Conservation (phyloP, 2,329 filamentous ascomycete genomes). For the Botrytis cinerea region DNA sequence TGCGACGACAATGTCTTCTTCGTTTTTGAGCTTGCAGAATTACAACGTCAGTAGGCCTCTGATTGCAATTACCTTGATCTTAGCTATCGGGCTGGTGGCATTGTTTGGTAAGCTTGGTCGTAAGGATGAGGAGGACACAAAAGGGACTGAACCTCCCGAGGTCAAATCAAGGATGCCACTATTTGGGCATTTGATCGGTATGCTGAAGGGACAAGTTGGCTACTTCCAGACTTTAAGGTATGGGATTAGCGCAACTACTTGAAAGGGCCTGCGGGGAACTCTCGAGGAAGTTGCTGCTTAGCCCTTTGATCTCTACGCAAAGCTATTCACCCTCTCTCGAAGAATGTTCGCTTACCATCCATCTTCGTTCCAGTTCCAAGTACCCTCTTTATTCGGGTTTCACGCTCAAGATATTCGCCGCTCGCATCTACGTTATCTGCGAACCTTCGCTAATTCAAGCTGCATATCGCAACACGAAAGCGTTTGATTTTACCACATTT, state of each 20-base stretch:
- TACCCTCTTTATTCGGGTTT: conserved; percentile 42
- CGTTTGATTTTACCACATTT: conserved; percentile 49
- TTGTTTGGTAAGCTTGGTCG: not conserved
- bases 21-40: not conserved
- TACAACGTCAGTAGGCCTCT: not conserved
- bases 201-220: conserved; percentile 44
- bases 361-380: conserved; percentile 30
- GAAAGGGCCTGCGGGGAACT: not conserved
- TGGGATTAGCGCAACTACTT: conserved; percentile 22
- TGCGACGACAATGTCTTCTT: not conserved
- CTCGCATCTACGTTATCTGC: conserved; percentile 50
- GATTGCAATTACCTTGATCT: not conserved
- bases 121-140: not conserved
- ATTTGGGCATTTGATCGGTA: conserved; percentile 50
- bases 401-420: conserved; percentile 49
- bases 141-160: conserved; percentile 46
- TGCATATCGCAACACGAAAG: conserved; percentile 45
- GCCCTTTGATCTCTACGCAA: not conserved
- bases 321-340: not conserved
- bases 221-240: conserved; percentile 47
- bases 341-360: conserved; percentile 27
- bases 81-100: not conserved
- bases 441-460: conserved; percentile 46
- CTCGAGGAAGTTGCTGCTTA: not conserved
- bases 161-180: conserved; percentile 47